Base-by-base conservation (phyloP, 345 rosid species). In the Firmiana major region DNA sequence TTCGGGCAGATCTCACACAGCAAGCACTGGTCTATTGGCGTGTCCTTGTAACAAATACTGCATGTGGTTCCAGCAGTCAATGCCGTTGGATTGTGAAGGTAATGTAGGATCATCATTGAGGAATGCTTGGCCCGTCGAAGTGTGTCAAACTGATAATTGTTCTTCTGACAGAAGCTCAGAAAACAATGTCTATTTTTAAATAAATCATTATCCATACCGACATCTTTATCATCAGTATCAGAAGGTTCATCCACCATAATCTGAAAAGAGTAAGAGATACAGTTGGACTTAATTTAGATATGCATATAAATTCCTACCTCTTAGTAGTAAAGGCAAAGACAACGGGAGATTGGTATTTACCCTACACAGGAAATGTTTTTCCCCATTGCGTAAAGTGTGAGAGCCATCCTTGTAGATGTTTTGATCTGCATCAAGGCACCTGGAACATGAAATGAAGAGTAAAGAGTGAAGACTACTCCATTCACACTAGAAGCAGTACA, bases 81-180 rank as follows among this genome's bases (percentile, higher is more conserved):
- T 48, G 67, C 19, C 17, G 13, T 77, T 73, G 81, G 84, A 71
- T 76, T 78, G 66, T 78, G 84, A 51, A 89, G 91, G 75, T 86
- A 82, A 82, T 91, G 81, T 38, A 93, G 85, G 81, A 91, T 84
- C 94, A 90, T 89, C 93, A 91, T 91, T 3, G 93, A 87, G 26
- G 98, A 89, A 83, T 88, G 76, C 83, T 93, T 93, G 76, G 93
- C 94, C 53, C 87, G 88, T 53, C 93, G 87, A 77, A 90, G 90
- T 11, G 87, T 80, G 84, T 92, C 88, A 54, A 91, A 91, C 74
- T 85, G 85, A 81, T 89, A 88, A 69, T 84, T 75, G 75, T 90
- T 80, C 59, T 75, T 74, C 77, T 88, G 89, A 77, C 90, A 91
- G 51, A 93, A 83, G 21, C 72, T 59, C 85, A 93, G 76, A 64